Evolutionary conservation across 2,329 filamentous ascomycete genomes (phyloP), one percentile per base, ranked within the genome.

Genomic region (Colletotrichum plurivorum): DNA sequence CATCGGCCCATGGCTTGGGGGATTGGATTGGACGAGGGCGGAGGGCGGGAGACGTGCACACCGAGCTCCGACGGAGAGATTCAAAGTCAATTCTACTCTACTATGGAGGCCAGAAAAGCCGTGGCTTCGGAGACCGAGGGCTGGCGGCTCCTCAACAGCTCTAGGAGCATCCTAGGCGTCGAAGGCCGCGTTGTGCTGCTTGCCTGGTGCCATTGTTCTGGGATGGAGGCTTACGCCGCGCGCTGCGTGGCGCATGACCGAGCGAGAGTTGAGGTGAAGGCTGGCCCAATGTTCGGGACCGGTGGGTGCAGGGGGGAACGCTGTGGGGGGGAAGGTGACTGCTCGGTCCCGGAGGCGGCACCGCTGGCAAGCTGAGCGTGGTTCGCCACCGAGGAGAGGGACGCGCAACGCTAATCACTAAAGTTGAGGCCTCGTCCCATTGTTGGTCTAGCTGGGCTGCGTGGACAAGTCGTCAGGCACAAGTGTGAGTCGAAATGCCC

Each of bases 341-440:
- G 57, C 41, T 68, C 49, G 66, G 66, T 69, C 48, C 49, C 49
- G 66, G 41, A 25, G 31, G 59, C 60, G 65, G 61, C 36, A 43
- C 39, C 39, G 46, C 27, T 64, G 60, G 27, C n/a, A 49, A n/a
- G 16, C 22, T 49, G 20, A 49, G 25, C 15, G 57, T 49, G 46
- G 63, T 49, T 52, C 55, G 66, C 62, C 66, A 69, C 66, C 39
- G 48, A 54, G 31, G 54, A 36, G 16, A 52, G 46, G 66, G 54
- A 55, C 62, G 55, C 66, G 66, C 62, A 69, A 69, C 55, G 55
- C 66, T 61, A 36, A 36, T 36, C 10, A 10, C 31, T 10, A 9
- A 63, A 16, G 36, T 22, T 41, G 54, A 69, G 62, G 61, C 55
- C 66, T 60, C 55, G 55, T 20, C 31, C 27, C 31, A 18, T 6